These are phyloP conservation scores for Bjerkandera adusta DNA, from an alignment of 1,284 basidiomycete species.

Conservation along the genomic window DNA sequence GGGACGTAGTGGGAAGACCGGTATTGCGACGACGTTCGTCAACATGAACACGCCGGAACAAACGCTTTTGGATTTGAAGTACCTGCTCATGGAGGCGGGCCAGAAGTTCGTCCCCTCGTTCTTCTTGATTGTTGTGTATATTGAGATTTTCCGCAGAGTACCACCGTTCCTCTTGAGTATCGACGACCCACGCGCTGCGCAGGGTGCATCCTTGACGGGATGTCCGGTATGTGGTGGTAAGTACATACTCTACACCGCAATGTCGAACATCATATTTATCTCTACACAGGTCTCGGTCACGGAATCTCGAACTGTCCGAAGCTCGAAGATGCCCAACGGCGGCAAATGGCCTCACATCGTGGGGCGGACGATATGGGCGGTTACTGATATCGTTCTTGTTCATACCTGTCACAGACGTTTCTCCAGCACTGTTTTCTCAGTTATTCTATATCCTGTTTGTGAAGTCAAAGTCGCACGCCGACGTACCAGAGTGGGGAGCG, in stretches of 20 bases:
- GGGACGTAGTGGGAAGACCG: constrained; percentile 96
- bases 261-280: constrained; percentile 11
- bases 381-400: constrained; percentile 34
- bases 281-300: constrained; percentile 79
- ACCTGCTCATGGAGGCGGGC: constrained; percentile 94
- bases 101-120: constrained; percentile 69
- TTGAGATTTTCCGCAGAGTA: constrained; percentile 52
- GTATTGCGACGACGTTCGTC: constrained; percentile 99
- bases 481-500: too few relatives aligned
- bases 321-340: constrained; percentile 87
- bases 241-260: constrained; percentile 16
- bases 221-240: constrained; percentile 96
- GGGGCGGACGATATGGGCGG: constrained; percentile 63
- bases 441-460: too few relatives aligned
- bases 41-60: constrained; percentile 97
- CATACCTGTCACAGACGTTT: too few relatives aligned
- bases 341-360: constrained; percentile 85
- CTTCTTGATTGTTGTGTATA: constrained; percentile 8
- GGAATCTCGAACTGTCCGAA: constrained; percentile 95
- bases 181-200: constrained; percentile 86
- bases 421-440: background rate
- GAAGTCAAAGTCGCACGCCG: too few relatives aligned
- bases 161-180: constrained; percentile 93
- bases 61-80: constrained; percentile 95
- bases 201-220: constrained; percentile 77